A percentile compares a stretch with the other conserved stretches of the same genome.
These are phyloP conservation scores for Rheum nobile DNA, from an alignment of 148 eudicot genomes.

Conservation along the genomic window DNA sequence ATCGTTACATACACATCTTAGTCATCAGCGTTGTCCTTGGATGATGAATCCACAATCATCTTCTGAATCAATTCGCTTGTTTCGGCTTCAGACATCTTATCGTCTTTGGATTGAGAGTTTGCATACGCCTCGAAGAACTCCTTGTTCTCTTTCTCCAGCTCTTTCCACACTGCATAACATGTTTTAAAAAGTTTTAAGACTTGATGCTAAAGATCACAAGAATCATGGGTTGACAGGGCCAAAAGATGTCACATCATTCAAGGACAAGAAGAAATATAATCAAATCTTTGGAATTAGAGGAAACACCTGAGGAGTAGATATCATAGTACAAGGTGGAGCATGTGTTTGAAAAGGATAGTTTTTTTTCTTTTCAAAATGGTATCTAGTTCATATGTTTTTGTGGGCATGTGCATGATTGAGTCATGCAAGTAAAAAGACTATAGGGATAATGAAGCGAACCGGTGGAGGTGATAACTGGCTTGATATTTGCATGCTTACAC, in stretches of 20 bases:
- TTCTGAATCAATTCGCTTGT: constrained; percentile 55
- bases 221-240: not conserved
- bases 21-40: constrained; percentile 35
- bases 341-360: not conserved
- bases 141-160: constrained; percentile 72
- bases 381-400: not conserved
- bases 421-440: constrained; percentile 5
- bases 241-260: constrained; percentile 10
- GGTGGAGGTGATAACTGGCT: constrained; percentile 76
- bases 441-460: constrained; percentile 21
- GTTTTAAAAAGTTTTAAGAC: not conserved
- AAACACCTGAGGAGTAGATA: not conserved
- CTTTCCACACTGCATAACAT: constrained; percentile 61
- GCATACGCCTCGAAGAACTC: constrained; percentile 62
- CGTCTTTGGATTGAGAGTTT: constrained; percentile 29
- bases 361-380: not conserved
- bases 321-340: not conserved
- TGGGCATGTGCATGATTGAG: not conserved
- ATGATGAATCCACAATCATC: constrained; percentile 40
- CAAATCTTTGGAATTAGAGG: not conserved
- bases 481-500: constrained; percentile 68
- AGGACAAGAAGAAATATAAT: not conserved
- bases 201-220: not conserved
- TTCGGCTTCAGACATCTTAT: constrained; percentile 56
- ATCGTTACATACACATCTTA: constrained; percentile 6